Evolutionary conservation across 73 alveolate species (phyloP).

Genomic region (Stentor coeruleus): DNA sequence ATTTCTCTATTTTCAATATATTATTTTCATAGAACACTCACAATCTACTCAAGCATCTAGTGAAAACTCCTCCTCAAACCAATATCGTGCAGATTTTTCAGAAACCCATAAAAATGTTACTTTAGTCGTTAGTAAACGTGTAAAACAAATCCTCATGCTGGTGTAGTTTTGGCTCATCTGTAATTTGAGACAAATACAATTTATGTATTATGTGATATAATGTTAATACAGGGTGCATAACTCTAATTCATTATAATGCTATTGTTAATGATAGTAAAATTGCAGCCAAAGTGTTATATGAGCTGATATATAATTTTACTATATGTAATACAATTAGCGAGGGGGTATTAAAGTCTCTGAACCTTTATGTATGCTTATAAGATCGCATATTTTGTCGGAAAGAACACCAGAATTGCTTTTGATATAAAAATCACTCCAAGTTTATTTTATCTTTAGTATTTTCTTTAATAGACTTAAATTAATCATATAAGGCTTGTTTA

Average conservation of each 20-base stretch:
- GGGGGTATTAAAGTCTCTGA: constrained; percentile 89
- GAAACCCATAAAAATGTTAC: no score
- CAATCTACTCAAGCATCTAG: no score
- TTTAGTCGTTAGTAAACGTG: no score
- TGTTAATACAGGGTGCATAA: constrained; percentile 74
- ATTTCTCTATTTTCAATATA: no score
- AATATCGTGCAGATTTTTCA: no score
- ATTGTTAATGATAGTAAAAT: constrained; percentile 39
- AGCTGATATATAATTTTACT: constrained; percentile 81
- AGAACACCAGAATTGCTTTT: not conserved
- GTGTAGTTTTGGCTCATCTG: no score
- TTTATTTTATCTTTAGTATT: constrained; percentile 7
- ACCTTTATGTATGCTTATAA: constrained; percentile 88
- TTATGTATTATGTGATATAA: constrained; percentile 75
- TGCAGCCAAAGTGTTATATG: constrained; percentile 38
- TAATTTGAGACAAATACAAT: constrained; percentile 62
- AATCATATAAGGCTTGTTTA: no score
- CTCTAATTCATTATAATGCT: constrained; percentile 81
- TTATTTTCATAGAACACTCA: no score
- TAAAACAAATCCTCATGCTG: no score
- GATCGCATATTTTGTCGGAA: constrained; percentile 30
- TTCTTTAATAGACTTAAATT: no score
- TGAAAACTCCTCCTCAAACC: no score
- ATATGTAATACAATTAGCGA: constrained; percentile 79
- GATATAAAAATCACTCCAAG: not conserved